Percentiles rank a stretch among this genome's conserved stretches.
Conservation (phyloP, 1,284 basidiomycete genomes). For the Pisolithus thermaeus region DNA sequence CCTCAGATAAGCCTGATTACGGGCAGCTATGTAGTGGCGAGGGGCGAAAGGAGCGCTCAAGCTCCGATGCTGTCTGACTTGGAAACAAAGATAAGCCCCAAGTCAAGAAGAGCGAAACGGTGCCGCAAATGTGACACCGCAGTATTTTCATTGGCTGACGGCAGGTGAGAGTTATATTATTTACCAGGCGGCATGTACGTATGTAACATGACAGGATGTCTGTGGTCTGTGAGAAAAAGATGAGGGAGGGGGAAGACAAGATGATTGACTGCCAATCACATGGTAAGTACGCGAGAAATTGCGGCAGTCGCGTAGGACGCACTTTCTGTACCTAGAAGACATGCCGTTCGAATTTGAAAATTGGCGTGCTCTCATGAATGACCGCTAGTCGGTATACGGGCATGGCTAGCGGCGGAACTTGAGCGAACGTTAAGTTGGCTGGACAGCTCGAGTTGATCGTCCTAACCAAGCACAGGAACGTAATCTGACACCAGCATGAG, state of each 20-base stretch:
- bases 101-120: constrained; percentile 16
- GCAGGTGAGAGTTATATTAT: background rate
- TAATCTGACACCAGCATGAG: background rate
- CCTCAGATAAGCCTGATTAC: constrained; percentile 2
- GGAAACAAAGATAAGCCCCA: constrained; percentile 11
- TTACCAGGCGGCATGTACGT: background rate
- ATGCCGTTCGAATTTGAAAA: background rate
- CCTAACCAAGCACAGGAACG: background rate
- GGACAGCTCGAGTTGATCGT: background rate
- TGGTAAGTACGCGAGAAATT: background rate
- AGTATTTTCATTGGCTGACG: background rate
- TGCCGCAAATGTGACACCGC: constrained; percentile 1
- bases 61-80: constrained; percentile 14
- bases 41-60: constrained; percentile 28
- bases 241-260: background rate
- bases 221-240: background rate
- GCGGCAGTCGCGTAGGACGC: background rate
- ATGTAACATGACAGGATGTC: background rate
- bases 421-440: background rate
- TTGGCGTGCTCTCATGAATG: background rate
- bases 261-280: background rate
- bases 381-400: background rate
- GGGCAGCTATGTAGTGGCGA: no score
- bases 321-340: background rate
- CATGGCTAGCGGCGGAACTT: background rate